Percentiles rank a stretch among this genome's conserved stretches.
Conservation (phyloP, 2,329 filamentous ascomycete species). For the Fusarium sp. region DNA sequence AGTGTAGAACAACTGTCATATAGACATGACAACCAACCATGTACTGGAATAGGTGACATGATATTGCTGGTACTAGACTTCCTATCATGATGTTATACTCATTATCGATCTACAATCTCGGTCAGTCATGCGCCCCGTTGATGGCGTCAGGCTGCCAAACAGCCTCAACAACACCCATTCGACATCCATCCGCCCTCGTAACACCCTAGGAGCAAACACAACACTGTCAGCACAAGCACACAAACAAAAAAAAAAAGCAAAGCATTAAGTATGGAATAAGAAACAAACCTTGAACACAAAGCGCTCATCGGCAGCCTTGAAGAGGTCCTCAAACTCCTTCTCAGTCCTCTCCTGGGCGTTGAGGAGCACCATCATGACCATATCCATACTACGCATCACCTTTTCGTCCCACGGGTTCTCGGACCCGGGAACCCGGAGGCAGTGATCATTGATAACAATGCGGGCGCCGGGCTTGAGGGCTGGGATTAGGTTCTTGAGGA, state of each 20-base stretch:
- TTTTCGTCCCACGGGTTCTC: constrained; percentile 59
- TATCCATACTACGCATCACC: constrained; percentile 60
- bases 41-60: not conserved
- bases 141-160: constrained; percentile 53
- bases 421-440: constrained; percentile 51
- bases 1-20: not conserved
- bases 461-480: constrained; percentile 65
- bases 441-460: constrained; percentile 59
- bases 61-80: not conserved
- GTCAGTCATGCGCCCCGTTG: not conserved
- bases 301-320: constrained; percentile 53
- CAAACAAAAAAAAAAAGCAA: too few relatives aligned
- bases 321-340: constrained; percentile 58
- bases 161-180: constrained; percentile 62
- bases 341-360: constrained; percentile 63
- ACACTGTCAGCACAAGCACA: constrained; percentile 11
- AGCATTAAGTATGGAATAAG: not conserved
- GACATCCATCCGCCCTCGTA: constrained; percentile 52
- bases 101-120: not conserved
- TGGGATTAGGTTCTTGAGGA: constrained; percentile 62
- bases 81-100: not conserved
- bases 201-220: constrained; percentile 47
- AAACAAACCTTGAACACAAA: constrained; percentile 56
- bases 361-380: constrained; percentile 62
- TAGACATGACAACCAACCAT: not conserved